Evolutionary conservation across 164 flowering plant genomes (phyloP), one percentile per base, ranked within the genome.

Genomic region (Stephania cephalantha): DNA sequence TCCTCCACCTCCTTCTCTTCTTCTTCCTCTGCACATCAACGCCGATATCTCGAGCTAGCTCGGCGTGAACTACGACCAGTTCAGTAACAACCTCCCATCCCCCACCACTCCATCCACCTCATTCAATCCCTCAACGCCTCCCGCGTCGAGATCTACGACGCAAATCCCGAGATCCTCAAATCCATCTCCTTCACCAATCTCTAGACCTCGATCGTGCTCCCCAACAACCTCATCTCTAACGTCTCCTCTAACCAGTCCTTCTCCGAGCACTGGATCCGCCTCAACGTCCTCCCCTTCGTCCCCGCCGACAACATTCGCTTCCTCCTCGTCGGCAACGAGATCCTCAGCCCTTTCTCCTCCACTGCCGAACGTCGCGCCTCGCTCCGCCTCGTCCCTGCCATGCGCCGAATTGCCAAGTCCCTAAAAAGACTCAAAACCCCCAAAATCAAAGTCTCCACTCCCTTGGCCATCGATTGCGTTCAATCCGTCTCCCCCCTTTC

Each of bases 281-380:
- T 83, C 81, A 89, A 91, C 63, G 71, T 91, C 69, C 66, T 87
- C 31, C 95, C 96, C 1, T 91, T 81, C 79, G 87, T 85, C 83
- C 90, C 90, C 46, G 10, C 74, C 1, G 87, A 92, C 78, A 74
- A 31, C 69, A 91, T 95, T 82, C 90, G 91, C 9, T 85, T 78
- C 84, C 80, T 95, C 64, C 89, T 91, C 13, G 88, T 95, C 72
- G 98, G 99, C 0, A 95, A 95, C 84, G 98, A 95, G 66, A 79
- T 95, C 79, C 85, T 93, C 73, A 87, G 89, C 80, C 11, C 4
- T 70, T 64, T 50, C 61, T 68, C 70, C 71, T 65, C 70, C 71
- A n/a, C 5, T 17, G 15, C 17, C 12, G 73, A 77, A n/a, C 75
- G 76, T 1, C 25, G 76, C 20, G 78, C 80, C 46, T 86, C 90